These are phyloP conservation scores for Chaetomium globosum DNA, from an alignment of 2,329 filamentous ascomycete genomes.

Conservation along the genomic window DNA sequence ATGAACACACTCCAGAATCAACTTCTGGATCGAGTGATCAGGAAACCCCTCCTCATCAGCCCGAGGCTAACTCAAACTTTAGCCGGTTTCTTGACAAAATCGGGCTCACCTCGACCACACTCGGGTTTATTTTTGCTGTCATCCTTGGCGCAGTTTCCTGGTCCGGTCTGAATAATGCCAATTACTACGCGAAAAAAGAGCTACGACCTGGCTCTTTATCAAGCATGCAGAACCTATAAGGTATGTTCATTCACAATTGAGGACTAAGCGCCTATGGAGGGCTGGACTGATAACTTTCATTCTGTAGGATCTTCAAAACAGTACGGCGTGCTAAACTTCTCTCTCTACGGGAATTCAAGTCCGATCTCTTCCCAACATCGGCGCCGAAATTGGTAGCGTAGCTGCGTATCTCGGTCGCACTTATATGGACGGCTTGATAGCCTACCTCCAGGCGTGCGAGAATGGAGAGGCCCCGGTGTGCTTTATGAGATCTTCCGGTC, in stretches of 20 bases:
- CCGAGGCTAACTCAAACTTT: neutral
- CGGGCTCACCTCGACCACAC: neutral
- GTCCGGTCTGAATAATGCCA: neutral
- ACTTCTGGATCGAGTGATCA: neutral
- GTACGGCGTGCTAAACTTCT: neutral
- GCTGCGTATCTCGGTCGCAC: neutral
- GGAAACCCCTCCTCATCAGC: neutral
- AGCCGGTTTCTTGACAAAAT: neutral
- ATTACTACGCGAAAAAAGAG: slow-evolving; percentile 4
- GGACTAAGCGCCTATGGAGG: too few relatives aligned
- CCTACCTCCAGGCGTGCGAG: too few relatives aligned
- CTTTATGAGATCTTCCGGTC: neutral
- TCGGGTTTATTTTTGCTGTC: neutral
- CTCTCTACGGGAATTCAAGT: neutral
- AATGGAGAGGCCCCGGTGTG: neutral
- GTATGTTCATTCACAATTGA: neutral
- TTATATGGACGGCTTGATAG: neutral
- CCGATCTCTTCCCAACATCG: neutral
- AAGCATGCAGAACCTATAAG: slow-evolving; percentile 1
- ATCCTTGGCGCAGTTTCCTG: neutral
- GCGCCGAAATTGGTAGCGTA: neutral
- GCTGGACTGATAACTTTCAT: neutral
- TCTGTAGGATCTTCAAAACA: neutral
- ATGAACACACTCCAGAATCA: neutral
- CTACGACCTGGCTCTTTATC: slow-evolving; percentile 1